Evolutionary conservation across 768 basidiomycete genomes (phyloP), one percentile per base, ranked within the genome.

Genomic region (Suillus plorans): DNA sequence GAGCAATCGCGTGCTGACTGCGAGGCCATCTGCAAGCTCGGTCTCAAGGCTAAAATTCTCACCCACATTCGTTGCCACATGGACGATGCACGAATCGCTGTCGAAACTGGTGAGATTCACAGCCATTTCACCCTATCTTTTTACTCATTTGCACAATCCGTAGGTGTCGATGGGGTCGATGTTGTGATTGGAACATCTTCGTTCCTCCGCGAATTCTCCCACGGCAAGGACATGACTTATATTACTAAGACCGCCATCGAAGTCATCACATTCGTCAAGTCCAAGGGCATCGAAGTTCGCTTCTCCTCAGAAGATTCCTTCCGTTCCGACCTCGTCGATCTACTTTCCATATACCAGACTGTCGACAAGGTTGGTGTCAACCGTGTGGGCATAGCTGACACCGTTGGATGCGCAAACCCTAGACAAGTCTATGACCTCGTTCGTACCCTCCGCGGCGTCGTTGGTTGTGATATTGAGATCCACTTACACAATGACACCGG

Each of bases 241-340:
- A 99, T 99, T 82, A 97, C 97, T 83, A 98, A 96, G 81, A 92
- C 94, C 45, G 97, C 97, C 66, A 95, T 98, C 72, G 96, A 98
- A 78, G 97, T 99, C 70, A 99, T 99, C 80, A 88, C 97, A 72
- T 99, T 91, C 72, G 97, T 99, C 86, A 99, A 99, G 86, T 95
- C 92, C 82, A 99, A 98, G 91, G 91, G 90, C 66, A 97, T 99
- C 73, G 97, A 99, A 81, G 94, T 99, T 76, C 95, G 97, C 65
- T 99, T 99, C 86, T 99, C 97, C 5, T 96, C 97, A 36, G 97
- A 99, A 78, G 97, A 99, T 77, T 97, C 95, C 22, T 99, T 99
- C 94, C 94, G 97, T 69, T 98, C 96, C 70, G 97, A 99, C 81
- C 89, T 99, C 65, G 97, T 99, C 79, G 97, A 99, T 81, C 86